Evolutionary conservation across 1,139 yeast genomes (phyloP).

Genomic region (Yamadazyma taylorii): DNA sequence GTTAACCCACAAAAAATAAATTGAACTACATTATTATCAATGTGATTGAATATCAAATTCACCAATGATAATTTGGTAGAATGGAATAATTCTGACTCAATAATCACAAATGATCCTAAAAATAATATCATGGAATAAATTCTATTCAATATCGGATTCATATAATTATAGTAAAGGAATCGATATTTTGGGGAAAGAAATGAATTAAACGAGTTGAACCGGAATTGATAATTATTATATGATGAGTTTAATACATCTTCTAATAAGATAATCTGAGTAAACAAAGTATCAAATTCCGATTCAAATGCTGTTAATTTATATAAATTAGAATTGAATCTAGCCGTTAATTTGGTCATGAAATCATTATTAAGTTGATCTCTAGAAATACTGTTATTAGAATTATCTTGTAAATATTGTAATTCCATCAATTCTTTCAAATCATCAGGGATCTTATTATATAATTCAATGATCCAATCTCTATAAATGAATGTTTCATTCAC

Average conservation of each 20-base stretch:
- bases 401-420: slow-evolving; percentile 25
- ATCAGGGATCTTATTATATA: slow-evolving; percentile 33
- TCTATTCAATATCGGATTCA: slow-evolving; percentile 50
- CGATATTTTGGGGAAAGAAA: slow-evolving; percentile 24
- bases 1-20: slow-evolving; percentile 40
- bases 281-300: slow-evolving; percentile 39
- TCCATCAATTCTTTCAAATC: slow-evolving; percentile 38
- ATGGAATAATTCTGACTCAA: slow-evolving; percentile 75
- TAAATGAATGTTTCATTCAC: slow-evolving; percentile 31
- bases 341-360: slow-evolving; percentile 36
- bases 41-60: slow-evolving; percentile 41
- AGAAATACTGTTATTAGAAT: slow-evolving; percentile 23
- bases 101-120: slow-evolving; percentile 47
- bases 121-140: slow-evolving; percentile 40
- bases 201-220: slow-evolving; percentile 21
- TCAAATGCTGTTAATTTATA: slow-evolving; percentile 43
- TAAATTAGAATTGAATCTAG: slow-evolving; percentile 37
- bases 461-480: slow-evolving; percentile 44
- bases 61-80: slow-evolving; percentile 65
- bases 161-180: slow-evolving; percentile 36
- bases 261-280: slow-evolving; percentile 33
- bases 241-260: slow-evolving; percentile 42
- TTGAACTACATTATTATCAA: slow-evolving; percentile 25
- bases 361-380: slow-evolving; percentile 38
- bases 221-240: slow-evolving; percentile 27